A percentile compares a stretch with the other conserved stretches of the same genome.
Conservation (phyloP, 495 filamentous ascomycete species). For the Hypoxylon lenormandii region DNA sequence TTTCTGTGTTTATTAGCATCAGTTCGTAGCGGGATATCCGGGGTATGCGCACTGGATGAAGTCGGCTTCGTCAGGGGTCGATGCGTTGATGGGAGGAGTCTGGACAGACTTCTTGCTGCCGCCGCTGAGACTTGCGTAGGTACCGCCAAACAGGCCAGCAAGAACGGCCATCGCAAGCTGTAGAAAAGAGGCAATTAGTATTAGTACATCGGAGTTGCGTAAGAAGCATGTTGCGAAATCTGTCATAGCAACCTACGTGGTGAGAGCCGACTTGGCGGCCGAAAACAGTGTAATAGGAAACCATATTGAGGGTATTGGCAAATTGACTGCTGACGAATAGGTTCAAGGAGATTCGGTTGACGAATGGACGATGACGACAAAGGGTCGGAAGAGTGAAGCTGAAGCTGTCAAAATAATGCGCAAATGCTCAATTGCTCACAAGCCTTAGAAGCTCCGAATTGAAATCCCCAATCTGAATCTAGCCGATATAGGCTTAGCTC, state of each 20-base stretch:
- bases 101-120: slow-evolving; percentile 69
- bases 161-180: slow-evolving; percentile 91
- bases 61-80: slow-evolving; percentile 90
- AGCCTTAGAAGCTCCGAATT: slow-evolving; percentile 36
- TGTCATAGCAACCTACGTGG: slow-evolving; percentile 72
- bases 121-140: slow-evolving; percentile 68
- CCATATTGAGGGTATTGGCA: slow-evolving; percentile 76
- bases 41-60: slow-evolving; percentile 88
- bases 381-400: slow-evolving; percentile 43
- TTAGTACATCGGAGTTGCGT: slow-evolving; percentile 4
- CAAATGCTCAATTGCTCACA: too few relatives aligned
- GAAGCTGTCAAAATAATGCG: slow-evolving; percentile 48
- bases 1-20: slow-evolving; percentile 68
- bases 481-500: slow-evolving; percentile 19
- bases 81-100: slow-evolving; percentile 86
- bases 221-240: background rate
- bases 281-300: slow-evolving; percentile 82
- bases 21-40: slow-evolving; percentile 22
- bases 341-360: slow-evolving; percentile 21
- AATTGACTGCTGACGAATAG: slow-evolving; percentile 47
- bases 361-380: slow-evolving; percentile 48
- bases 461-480: slow-evolving; percentile 44
- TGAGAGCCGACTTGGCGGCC: slow-evolving; percentile 95
- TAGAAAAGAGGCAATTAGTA: slow-evolving; percentile 44
- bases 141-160: slow-evolving; percentile 70